Base-by-base conservation (phyloP, 495 filamentous ascomycete genomes). In the Cudoniella acicularis region DNA sequence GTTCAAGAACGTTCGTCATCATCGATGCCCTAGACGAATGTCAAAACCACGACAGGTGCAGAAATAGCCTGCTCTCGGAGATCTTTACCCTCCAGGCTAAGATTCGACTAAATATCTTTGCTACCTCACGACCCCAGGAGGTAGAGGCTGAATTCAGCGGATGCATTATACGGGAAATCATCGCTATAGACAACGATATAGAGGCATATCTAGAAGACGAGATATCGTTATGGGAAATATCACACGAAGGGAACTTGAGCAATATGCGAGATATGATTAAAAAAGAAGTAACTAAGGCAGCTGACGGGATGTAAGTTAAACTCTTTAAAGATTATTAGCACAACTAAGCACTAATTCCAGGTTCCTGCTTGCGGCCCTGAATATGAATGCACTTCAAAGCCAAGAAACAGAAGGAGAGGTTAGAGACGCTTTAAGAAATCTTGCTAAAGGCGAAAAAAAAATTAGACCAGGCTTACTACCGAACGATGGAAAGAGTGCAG, bases 21-120 rank as follows among this genome's bases (percentile, higher is more conserved):
- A 57, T 81, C 16, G 77, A 81, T 55, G 77, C 76, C 40, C 62
- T 80, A 2, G 76, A 79, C 59, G 77, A 80, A 60, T 73, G 70
- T 52, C 36, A 42, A 49, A 56, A 48, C 13, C 26, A 65, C 30
- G 59, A 73, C 58, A 67, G 65, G 18, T 65, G 66, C 59, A 63
- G 68, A 43, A 59, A 61, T 22, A 36, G 45, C 17, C 61, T 77
- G 52, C 56, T 77, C 13, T 59, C 59, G 17, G 62, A 64, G 22
- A 55, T 78, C 17, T 68, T 67, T 24, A 60, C 52, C 10, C 52
- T 77, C 18, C 73, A 75, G 18, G 57, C 51, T 0, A 60, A 61
- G 23, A 50, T 22, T 1, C 45, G 64, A 18, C 48, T 69, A 20
- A 70, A 68, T 46, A 45, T 73, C 47, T 58, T 70, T 45, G 64